These are phyloP conservation scores for Malassezia japonica DNA, from an alignment of 1,284 basidiomycete genomes.

Conservation along the genomic window DNA sequence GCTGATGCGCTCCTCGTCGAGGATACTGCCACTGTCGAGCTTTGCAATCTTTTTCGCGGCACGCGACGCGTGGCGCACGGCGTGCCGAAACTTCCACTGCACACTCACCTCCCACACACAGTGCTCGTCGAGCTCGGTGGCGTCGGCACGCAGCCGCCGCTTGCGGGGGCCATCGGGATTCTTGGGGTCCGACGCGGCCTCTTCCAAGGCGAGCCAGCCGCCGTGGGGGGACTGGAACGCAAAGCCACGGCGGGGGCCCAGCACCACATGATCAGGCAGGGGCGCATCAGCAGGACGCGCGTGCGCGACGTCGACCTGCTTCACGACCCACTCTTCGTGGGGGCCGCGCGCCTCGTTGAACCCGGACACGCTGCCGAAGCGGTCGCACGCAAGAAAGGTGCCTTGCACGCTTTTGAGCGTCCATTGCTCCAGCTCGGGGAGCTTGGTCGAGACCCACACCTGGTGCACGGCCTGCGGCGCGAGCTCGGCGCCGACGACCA, in stretches of 20 bases:
- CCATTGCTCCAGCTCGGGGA: constrained; percentile 19
- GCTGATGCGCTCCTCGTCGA: constrained; percentile 10
- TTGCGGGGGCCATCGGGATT: too few species aligned
- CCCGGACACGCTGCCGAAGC: constrained; percentile 22
- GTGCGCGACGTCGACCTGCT: background rate
- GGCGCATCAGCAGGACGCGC: background rate
- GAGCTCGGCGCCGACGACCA: constrained; percentile 11
- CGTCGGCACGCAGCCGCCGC: constrained; percentile 23
- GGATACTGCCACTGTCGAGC: background rate
- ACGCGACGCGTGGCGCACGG: background rate
- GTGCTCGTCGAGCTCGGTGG: background rate
- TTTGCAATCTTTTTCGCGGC: background rate
- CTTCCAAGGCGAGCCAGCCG: constrained; percentile 24
- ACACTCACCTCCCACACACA: constrained; percentile 26
- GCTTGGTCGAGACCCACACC: constrained; percentile 30
- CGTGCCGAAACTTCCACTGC: constrained; percentile 38
- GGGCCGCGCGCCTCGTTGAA: constrained; percentile 34
- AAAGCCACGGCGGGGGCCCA: constrained; percentile 9
- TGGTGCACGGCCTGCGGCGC: constrained; percentile 34
- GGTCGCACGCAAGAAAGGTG: constrained; percentile 31
- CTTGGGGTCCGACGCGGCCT: constrained; percentile 20
- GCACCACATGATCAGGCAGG: background rate
- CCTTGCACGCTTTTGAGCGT: constrained; percentile 34
- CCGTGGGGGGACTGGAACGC: constrained; percentile 24
- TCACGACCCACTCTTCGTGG: constrained; percentile 34